These are phyloP conservation scores for Seiridium unicorne DNA, from an alignment of 2,329 filamentous ascomycete genomes.

Conservation along the genomic window DNA sequence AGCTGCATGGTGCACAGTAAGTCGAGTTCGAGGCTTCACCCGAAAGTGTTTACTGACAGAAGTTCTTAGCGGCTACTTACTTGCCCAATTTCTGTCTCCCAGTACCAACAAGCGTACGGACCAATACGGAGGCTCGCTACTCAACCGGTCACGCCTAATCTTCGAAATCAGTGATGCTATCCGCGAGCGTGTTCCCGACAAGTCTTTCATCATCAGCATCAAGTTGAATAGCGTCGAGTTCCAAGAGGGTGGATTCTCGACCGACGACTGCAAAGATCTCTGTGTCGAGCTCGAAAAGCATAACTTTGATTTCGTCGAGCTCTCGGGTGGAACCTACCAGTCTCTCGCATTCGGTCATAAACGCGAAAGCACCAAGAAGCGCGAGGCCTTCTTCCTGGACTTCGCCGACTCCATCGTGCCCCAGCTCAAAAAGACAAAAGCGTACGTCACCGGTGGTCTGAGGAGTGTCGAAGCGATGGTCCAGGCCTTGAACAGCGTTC, in stretches of 20 bases:
- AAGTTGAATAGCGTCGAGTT: conserved; percentile 60
- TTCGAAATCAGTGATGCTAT: conserved; percentile 48
- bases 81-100: conserved; percentile 53
- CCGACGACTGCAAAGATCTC: conserved; percentile 32
- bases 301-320: conserved; percentile 65
- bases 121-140: conserved; percentile 51
- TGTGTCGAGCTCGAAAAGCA: conserved; percentile 54
- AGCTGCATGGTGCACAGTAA: conserved; percentile 48
- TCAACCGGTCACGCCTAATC: conserved; percentile 48
- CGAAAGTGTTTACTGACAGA: neutral
- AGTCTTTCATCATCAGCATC: conserved; percentile 47
- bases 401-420: conserved; percentile 56
- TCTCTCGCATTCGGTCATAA: conserved; percentile 39
- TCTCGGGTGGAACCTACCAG: conserved; percentile 63
- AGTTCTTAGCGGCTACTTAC: conserved; percentile 45
- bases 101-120: conserved; percentile 53
- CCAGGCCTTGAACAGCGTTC: conserved; percentile 52
- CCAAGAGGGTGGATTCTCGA: conserved; percentile 33
- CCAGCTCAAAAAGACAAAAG: conserved; percentile 46
- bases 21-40: neutral
- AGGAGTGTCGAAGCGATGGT: conserved; percentile 56
- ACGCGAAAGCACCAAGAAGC: conserved; percentile 43
- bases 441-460: conserved; percentile 59
- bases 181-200: conserved; percentile 31
- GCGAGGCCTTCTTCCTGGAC: conserved; percentile 69